Conservation (phyloP, 495 filamentous ascomycete species). For the Penicillium atrosanguineum region DNA sequence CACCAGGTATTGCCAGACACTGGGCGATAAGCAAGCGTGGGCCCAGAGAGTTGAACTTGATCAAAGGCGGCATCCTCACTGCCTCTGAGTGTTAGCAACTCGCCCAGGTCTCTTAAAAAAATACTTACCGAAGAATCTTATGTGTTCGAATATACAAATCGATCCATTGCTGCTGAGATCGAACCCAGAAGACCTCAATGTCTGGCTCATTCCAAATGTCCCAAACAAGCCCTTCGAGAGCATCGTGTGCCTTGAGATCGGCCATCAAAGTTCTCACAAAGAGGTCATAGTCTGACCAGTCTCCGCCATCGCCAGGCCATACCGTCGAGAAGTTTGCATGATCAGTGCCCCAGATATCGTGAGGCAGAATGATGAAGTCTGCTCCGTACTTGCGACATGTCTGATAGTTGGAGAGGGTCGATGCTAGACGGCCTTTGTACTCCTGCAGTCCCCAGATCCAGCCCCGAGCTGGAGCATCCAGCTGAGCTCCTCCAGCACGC, state of each 20-base stretch:
- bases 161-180: constrained; percentile 31
- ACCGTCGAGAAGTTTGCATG: constrained; percentile 17
- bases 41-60: constrained; percentile 23
- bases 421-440: constrained; percentile 33
- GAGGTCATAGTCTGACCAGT: constrained; percentile 35
- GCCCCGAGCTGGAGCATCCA: constrained; percentile 14
- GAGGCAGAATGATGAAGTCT: constrained; percentile 37
- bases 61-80: constrained; percentile 7
- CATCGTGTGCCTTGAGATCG: constrained; percentile 31
- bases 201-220: constrained; percentile 50
- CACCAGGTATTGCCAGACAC: constrained; percentile 26
- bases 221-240: constrained; percentile 27
- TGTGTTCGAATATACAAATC: constrained; percentile 27
- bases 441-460: constrained; percentile 24
- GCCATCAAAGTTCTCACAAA: constrained; percentile 30
- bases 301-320: constrained; percentile 39
- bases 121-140: constrained; percentile 22
- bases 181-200: constrained; percentile 31
- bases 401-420: constrained; percentile 38
- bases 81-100: not conserved
- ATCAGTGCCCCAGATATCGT: constrained; percentile 45
- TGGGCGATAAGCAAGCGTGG: constrained; percentile 23
- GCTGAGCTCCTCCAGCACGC: constrained; percentile 24
- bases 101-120: not conserved
- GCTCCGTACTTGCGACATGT: constrained; percentile 34